Evolutionary conservation across 306 rosid genomes (phyloP).

Genomic region (Sindora glabra): DNA sequence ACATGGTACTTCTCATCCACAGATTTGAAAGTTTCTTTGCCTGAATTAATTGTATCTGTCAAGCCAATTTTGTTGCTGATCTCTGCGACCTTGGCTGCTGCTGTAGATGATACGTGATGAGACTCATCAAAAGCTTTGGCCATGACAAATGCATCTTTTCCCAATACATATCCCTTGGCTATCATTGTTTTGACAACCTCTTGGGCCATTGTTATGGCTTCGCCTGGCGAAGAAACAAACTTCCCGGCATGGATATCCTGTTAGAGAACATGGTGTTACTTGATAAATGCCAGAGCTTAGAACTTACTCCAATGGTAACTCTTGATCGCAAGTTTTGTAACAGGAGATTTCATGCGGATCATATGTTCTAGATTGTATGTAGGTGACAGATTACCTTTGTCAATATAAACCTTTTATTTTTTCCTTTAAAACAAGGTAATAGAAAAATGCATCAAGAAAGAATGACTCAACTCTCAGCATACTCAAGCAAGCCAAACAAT

Average conservation of each 20-base stretch:
- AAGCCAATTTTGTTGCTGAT: constrained; percentile 66
- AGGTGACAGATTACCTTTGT: no score
- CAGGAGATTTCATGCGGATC: no score
- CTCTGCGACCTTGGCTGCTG: constrained; percentile 66
- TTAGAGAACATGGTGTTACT: not conserved
- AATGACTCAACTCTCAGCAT: no score
- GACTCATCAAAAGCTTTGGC: constrained; percentile 87
- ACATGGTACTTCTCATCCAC: constrained; percentile 75
- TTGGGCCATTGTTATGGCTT: constrained; percentile 69
- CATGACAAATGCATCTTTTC: constrained; percentile 73
- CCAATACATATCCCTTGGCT: constrained; percentile 77
- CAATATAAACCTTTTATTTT: no score
- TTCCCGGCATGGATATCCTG: constrained; percentile 47
- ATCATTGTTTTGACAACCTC: constrained; percentile 80
- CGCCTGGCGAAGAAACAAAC: constrained; percentile 55
- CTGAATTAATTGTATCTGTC: constrained; percentile 55
- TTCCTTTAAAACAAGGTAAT: no score
- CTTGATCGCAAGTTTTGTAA: not conserved
- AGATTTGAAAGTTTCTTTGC: constrained; percentile 61
- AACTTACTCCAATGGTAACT: not conserved
- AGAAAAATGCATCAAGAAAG: no score
- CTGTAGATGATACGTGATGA: constrained; percentile 54
- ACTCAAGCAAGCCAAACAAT: no score
- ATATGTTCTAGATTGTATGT: no score
- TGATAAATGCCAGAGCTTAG: not conserved